phyloP scores from a whole-genome alignment of 2,329 filamentous ascomycete genomes.

The Cladosporium colombiae region DNA sequence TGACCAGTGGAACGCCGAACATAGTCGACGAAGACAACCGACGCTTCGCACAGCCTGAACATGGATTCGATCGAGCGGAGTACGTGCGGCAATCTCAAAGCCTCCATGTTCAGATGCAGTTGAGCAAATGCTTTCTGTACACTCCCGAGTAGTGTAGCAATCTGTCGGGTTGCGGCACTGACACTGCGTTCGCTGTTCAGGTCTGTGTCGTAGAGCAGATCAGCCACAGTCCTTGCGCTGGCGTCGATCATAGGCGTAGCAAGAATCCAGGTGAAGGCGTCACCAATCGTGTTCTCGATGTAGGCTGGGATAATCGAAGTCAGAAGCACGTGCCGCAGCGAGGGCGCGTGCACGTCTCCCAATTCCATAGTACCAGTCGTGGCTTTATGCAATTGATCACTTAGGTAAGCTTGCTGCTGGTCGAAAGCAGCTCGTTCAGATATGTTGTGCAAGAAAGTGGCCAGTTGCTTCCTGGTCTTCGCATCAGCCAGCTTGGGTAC shows the following conservation, averaged over 20 bases:
- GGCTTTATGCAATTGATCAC: slow-evolving; percentile 54
- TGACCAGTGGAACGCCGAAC: slow-evolving; percentile 21
- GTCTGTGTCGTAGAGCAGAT: slow-evolving; percentile 50
- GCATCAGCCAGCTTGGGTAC: slow-evolving; percentile 52
- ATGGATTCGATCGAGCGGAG: slow-evolving; percentile 17
- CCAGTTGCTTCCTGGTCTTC: slow-evolving; percentile 56
- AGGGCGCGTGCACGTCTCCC: slow-evolving; percentile 39
- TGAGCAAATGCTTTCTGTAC: slow-evolving; percentile 1
- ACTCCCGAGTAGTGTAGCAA: background rate
- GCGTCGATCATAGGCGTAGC: slow-evolving; percentile 55
- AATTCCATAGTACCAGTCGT: slow-evolving; percentile 49
- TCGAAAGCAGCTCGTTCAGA: slow-evolving; percentile 60
- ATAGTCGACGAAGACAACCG: slow-evolving; percentile 21
- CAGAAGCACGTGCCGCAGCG: slow-evolving; percentile 54
- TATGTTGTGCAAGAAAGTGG: slow-evolving; percentile 60
- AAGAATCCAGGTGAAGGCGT: slow-evolving; percentile 53
- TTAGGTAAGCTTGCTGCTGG: slow-evolving; percentile 57
- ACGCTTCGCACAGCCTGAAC: slow-evolving; percentile 23
- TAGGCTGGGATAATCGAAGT: slow-evolving; percentile 60
- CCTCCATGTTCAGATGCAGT: background rate
- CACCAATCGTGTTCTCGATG: slow-evolving; percentile 50
- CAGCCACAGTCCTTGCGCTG: slow-evolving; percentile 43
- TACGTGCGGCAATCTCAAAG: background rate
- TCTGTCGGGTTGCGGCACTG: slow-evolving; percentile 26
- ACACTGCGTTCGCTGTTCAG: slow-evolving; percentile 44